phyloP scores from a whole-genome alignment of 352 stramenopile species.

The Halophytophthora polymorphica region DNA sequence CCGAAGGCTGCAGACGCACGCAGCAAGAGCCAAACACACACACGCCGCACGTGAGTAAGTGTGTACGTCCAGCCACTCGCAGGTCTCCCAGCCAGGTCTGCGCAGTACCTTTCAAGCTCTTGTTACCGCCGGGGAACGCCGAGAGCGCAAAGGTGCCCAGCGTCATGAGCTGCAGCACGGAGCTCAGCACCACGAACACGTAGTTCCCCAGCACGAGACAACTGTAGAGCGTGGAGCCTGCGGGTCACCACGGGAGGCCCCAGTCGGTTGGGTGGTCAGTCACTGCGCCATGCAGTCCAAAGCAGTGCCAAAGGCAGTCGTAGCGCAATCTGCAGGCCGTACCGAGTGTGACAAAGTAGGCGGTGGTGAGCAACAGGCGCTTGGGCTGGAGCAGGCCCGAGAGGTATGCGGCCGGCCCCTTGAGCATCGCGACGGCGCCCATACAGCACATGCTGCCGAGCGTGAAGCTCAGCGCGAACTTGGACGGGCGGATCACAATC shows the following conservation, averaged over 20 bases:
- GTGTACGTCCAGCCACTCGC: too few species aligned
- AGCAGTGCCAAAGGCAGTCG: not conserved
- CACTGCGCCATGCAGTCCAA: too few species aligned
- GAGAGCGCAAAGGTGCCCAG: constrained; percentile 54
- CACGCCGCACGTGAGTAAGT: constrained; percentile 1
- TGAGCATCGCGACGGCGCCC: constrained; percentile 74
- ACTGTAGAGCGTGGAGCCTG: constrained; percentile 73
- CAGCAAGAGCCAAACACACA: too few species aligned
- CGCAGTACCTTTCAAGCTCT: constrained; percentile 71
- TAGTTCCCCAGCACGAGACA: constrained; percentile 83
- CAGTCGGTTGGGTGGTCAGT: too few species aligned
- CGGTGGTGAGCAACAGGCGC: constrained; percentile 55
- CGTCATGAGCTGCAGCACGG: constrained; percentile 59
- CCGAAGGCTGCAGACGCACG: constrained; percentile 58
- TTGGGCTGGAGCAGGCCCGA: constrained; percentile 59
- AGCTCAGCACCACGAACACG: constrained; percentile 79
- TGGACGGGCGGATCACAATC: constrained; percentile 79
- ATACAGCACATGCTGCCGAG: constrained; percentile 77
- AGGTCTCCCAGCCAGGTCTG: too few species aligned
- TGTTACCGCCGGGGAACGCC: constrained; percentile 57
- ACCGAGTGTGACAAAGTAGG: constrained; percentile 76
- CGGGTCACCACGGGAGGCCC: not conserved
- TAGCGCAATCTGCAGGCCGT: constrained; percentile 9
- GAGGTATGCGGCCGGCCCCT: constrained; percentile 56
- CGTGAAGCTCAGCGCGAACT: constrained; percentile 82